These are phyloP conservation scores for Phytophthora ramorum DNA, from an alignment of 352 stramenopile genomes.

Conservation along the genomic window DNA sequence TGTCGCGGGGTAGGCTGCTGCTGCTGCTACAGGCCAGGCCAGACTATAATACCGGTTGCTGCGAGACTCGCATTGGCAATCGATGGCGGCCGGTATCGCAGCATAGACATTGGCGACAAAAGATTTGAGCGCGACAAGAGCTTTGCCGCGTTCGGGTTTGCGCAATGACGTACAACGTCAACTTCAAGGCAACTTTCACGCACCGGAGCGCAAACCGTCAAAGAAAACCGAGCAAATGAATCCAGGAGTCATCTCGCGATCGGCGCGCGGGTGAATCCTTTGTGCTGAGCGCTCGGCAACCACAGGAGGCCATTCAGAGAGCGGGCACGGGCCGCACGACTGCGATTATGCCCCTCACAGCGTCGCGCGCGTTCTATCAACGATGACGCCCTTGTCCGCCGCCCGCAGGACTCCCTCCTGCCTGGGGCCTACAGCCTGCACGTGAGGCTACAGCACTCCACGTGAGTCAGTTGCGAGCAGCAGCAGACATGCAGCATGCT, in stretches of 20 bases:
- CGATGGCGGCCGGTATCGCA: conserved; percentile 3
- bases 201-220: background rate
- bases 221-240: background rate
- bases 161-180: conserved; percentile 13
- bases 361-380: conserved; percentile 6
- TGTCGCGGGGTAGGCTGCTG: conserved; percentile 10
- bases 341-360: conserved; percentile 4
- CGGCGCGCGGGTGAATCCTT: conserved; percentile 3
- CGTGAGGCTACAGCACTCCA: too few relatives aligned
- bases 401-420: background rate
- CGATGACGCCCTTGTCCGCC: conserved; percentile 17
- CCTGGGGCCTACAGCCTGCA: too few relatives aligned
- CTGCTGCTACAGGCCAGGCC: too few relatives aligned
- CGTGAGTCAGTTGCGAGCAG: too few relatives aligned
- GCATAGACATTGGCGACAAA: conserved; percentile 19
- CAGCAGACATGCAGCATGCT: background rate
- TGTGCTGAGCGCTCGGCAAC: background rate
- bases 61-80: conserved; percentile 12
- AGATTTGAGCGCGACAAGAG: conserved; percentile 26
- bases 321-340: conserved; percentile 5
- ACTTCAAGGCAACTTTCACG: conserved; percentile 20
- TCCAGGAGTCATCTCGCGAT: conserved; percentile 21
- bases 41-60: background rate
- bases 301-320: conserved; percentile 33
- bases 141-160: conserved; percentile 19